Percentiles rank a stretch among this genome's conserved stretches.
Conservation (phyloP, 225 moss, liverwort and hornwort species). For the Lunularia cruciata region DNA sequence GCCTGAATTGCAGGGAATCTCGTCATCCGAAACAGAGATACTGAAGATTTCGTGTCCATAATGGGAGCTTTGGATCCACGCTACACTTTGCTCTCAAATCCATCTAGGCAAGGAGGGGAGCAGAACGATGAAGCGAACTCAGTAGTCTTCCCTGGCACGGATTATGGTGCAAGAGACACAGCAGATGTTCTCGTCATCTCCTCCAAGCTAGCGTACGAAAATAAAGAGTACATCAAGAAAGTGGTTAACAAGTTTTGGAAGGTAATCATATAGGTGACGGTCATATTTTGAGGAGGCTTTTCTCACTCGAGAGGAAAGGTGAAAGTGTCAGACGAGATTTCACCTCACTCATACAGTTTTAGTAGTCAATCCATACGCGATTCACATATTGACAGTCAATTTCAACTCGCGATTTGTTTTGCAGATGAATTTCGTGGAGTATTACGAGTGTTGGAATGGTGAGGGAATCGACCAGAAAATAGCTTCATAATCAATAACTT, state of each 20-base stretch:
- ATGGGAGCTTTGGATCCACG: conserved; percentile 42
- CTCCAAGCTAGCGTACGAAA: conserved; percentile 77
- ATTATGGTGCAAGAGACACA: conserved; percentile 47
- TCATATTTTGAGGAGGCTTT: neutral
- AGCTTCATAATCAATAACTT: neutral
- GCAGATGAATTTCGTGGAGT: conserved; percentile 77
- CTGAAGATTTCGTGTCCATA: conserved; percentile 12
- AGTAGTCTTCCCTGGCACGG: neutral
- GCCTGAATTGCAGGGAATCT: neutral
- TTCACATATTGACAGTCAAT: too few species aligned
- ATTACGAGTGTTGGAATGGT: conserved; percentile 80
- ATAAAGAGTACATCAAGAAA: conserved; percentile 39
- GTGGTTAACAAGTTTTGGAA: conserved; percentile 51
- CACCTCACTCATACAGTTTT: too few species aligned
- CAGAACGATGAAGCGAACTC: conserved; percentile 21
- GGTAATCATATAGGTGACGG: conserved; percentile 15
- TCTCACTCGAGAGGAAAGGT: neutral
- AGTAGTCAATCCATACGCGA: too few species aligned
- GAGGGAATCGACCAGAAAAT: neutral
- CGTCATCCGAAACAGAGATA: neutral
- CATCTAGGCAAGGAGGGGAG: conserved; percentile 8
- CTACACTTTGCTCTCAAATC: conserved; percentile 27
- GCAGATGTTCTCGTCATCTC: conserved; percentile 73
- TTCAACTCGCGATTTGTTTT: neutral
- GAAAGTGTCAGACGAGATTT: neutral